A percentile compares a stretch with the other conserved stretches of the same genome.
Evolutionary conservation across 371 early-diverging fungal species (phyloP).

Genomic region (Rhizopus sp.): DNA sequence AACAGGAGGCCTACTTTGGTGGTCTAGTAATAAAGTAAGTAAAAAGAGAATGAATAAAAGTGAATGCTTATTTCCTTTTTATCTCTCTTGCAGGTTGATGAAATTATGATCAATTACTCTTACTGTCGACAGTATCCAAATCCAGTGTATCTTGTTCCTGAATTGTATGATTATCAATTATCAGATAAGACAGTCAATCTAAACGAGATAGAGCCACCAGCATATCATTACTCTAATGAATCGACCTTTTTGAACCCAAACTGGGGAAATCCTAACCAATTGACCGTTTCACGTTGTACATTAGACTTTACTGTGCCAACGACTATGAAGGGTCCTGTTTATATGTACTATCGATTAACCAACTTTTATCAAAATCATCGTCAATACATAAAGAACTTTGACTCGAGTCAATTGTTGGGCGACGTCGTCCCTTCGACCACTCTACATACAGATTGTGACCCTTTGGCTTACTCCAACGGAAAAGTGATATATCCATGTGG

Average conservation of each 20-base stretch:
- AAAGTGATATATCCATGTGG: constrained; percentile 92
- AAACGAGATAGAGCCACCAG: constrained; percentile 30
- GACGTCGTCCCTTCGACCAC: constrained; percentile 14
- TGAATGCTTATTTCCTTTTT: background rate
- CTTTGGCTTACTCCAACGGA: constrained; percentile 45
- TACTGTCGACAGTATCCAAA: constrained; percentile 59
- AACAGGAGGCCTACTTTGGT: constrained; percentile 80
- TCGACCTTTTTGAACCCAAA: constrained; percentile 31
- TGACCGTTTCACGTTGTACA: constrained; percentile 63
- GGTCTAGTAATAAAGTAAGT: constrained; percentile 71
- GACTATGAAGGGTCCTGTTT: constrained; percentile 79
- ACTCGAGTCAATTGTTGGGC: constrained; percentile 84
- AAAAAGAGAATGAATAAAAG: no score
- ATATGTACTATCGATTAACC: constrained; percentile 93
- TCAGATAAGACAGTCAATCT: constrained; percentile 14
- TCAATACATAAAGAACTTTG: constrained; percentile 92
- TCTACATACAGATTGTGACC: constrained; percentile 50
- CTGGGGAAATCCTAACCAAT: constrained; percentile 43
- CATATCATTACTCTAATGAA: constrained; percentile 32
- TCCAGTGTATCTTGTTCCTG: constrained; percentile 34
- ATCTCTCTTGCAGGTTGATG: constrained; percentile 54
- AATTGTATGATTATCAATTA: constrained; percentile 26
- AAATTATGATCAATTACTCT: constrained; percentile 92
- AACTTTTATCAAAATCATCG: constrained; percentile 99
- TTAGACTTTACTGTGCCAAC: constrained; percentile 74